Evolutionary conservation across 2,329 filamentous ascomycete genomes (phyloP).

Genomic region (Pseudogymnoascus sp.): DNA sequence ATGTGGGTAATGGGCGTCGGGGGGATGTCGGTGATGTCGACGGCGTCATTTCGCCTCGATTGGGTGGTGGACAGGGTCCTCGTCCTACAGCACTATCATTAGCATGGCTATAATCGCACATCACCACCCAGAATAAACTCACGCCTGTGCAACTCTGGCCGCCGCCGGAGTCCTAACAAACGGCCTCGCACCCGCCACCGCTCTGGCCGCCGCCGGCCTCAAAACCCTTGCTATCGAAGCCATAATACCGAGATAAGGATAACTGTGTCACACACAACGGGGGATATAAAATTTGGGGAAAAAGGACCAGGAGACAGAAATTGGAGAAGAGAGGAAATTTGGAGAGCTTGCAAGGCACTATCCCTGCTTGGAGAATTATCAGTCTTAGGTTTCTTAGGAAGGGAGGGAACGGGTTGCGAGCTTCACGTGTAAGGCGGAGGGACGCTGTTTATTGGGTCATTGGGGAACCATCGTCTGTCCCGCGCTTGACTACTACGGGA

Average conservation of each 20-base stretch:
- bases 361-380: constrained; percentile 6
- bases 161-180: constrained; percentile 32
- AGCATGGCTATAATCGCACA: not conserved
- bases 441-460: not conserved
- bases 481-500: constrained; percentile 2
- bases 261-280: not conserved
- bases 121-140: constrained; percentile 15
- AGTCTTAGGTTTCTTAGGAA: not conserved
- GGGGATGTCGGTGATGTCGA: constrained; percentile 66
- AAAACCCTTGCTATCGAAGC: constrained; percentile 40
- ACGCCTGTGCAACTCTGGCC: constrained; percentile 36
- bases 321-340: not conserved
- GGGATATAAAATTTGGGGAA: not conserved
- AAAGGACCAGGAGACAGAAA: not conserved
- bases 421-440: constrained; percentile 2
- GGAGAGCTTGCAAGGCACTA: not conserved
- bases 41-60: constrained; percentile 42
- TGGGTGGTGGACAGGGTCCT: constrained; percentile 56
- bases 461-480: not conserved
- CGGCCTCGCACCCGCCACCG: constrained; percentile 31
- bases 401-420: not conserved
- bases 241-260: constrained; percentile 30
- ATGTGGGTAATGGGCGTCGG: constrained; percentile 91
- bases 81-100: constrained; percentile 24
- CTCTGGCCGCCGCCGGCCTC: constrained; percentile 37